Conservation (phyloP, 768 basidiomycete genomes). For the Rhizopogon vinicolor region DNA sequence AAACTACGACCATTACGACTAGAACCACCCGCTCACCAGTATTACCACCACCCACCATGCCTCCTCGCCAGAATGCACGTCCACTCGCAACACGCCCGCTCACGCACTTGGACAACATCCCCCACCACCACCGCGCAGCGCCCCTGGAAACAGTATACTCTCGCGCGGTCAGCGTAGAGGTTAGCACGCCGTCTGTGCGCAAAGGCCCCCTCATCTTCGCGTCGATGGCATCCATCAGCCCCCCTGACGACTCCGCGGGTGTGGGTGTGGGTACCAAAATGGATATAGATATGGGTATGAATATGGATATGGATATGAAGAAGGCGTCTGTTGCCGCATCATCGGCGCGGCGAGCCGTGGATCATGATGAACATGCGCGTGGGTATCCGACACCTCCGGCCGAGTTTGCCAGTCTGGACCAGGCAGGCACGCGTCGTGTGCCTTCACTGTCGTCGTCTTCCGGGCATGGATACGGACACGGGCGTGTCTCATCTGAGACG, state of each 20-base stretch:
- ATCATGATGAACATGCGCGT: background rate
- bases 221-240: constrained; percentile 39
- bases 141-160: constrained; percentile 15
- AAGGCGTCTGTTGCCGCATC: constrained; percentile 3
- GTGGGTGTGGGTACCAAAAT: no score
- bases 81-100: constrained; percentile 4
- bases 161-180: constrained; percentile 11
- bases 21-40: constrained; percentile 8
- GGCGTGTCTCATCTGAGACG: background rate
- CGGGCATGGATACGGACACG: background rate
- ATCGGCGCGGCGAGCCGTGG: background rate
- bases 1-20: constrained; percentile 3
- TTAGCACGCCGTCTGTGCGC: constrained; percentile 19
- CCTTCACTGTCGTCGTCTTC: background rate
- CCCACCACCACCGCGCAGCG: constrained; percentile 5
- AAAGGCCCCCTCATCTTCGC: constrained; percentile 63
- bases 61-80: constrained; percentile 4
- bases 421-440: background rate
- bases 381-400: constrained; percentile 26
- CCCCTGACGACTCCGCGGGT: constrained; percentile 8
- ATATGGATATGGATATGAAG: no score
- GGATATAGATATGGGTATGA: no score
- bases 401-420: constrained; percentile 8
- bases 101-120: background rate
- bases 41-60: constrained; percentile 12